Percentiles rank a stretch among this genome's conserved stretches.
These are phyloP conservation scores for Eudorina sp. DNA, from an alignment of 139 green algal genomes.

Conservation along the genomic window DNA sequence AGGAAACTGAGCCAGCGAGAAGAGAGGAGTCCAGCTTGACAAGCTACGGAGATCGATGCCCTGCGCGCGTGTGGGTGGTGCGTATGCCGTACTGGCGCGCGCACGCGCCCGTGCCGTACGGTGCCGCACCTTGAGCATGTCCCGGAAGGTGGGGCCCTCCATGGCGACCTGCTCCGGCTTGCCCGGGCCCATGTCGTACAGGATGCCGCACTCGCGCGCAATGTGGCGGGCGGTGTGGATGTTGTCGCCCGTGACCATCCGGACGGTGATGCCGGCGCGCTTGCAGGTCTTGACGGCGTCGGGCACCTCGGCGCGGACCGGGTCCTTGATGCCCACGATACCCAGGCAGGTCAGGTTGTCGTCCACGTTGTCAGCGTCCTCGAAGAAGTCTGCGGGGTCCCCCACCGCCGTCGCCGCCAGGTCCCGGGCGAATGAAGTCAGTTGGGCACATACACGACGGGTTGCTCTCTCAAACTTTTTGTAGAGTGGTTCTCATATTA, in stretches of 20 bases:
- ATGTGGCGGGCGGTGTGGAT: constrained; percentile 97
- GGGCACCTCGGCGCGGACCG: constrained; percentile 80
- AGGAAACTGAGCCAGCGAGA: no score
- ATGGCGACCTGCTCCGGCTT: constrained; percentile 65
- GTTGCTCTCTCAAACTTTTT: no score
- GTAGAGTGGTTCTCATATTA: no score
- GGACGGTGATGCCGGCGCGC: constrained; percentile 92
- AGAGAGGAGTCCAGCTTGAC: no score
- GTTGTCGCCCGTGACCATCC: constrained; percentile 99
- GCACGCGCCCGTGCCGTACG: no score
- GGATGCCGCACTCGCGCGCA: constrained; percentile 95
- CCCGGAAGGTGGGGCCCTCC: constrained; percentile 90
- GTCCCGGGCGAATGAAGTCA: no score
- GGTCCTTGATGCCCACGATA: constrained; percentile 98
- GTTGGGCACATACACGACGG: no score
- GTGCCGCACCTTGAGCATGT: constrained; percentile 44
- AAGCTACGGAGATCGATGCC: no score
- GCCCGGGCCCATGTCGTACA: constrained; percentile 65
- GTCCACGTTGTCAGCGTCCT: constrained; percentile 73
- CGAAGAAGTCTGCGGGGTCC: constrained; percentile 70
- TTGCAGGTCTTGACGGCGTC: constrained; percentile 87
- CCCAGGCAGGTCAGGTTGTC: constrained; percentile 59
- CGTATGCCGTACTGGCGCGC: no score
- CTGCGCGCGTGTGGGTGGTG: no score
- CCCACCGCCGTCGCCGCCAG: no score